phyloP scores from a whole-genome alignment of 2,329 filamentous ascomycete species.

The Biscogniauxia marginata region DNA sequence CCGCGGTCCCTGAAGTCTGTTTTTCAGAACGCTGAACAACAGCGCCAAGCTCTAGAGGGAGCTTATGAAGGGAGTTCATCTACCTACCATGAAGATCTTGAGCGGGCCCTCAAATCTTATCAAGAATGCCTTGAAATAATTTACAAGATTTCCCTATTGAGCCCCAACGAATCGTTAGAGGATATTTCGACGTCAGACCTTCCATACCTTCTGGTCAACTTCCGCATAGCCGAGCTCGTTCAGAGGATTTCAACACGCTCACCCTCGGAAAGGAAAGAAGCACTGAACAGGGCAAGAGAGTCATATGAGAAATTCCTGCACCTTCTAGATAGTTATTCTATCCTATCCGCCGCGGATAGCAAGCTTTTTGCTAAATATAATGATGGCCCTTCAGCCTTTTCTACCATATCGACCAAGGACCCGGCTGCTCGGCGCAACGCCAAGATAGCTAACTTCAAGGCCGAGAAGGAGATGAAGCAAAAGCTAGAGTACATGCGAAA shows the following conservation, averaged over 20 bases:
- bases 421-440: constrained; percentile 70
- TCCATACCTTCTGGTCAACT: constrained; percentile 78
- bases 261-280: constrained; percentile 56
- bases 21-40: constrained; percentile 50
- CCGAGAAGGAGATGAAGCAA: constrained; percentile 81
- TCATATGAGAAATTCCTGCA: constrained; percentile 78
- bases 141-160: constrained; percentile 77
- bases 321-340: constrained; percentile 73
- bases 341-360: constrained; percentile 64
- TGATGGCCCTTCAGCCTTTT: constrained; percentile 71
- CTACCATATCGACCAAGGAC: constrained; percentile 61
- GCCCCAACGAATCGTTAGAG: constrained; percentile 82
- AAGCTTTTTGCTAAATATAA: constrained; percentile 71
- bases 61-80: constrained; percentile 64
- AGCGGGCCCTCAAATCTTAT: constrained; percentile 67
- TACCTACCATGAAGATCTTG: constrained; percentile 66
- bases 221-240: constrained; percentile 75
- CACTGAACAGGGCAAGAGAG: constrained; percentile 62
- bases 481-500: constrained; percentile 64
- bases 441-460: constrained; percentile 82
- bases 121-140: constrained; percentile 69
- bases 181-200: constrained; percentile 83
- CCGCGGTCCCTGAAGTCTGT: constrained; percentile 50
- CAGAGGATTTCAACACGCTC: constrained; percentile 60
- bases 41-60: constrained; percentile 58